Percentiles rank a stretch among this genome's conserved stretches.
Evolutionary conservation across 2,329 filamentous ascomycete species (phyloP).

Genomic region (Trichoderma citrinoviride): DNA sequence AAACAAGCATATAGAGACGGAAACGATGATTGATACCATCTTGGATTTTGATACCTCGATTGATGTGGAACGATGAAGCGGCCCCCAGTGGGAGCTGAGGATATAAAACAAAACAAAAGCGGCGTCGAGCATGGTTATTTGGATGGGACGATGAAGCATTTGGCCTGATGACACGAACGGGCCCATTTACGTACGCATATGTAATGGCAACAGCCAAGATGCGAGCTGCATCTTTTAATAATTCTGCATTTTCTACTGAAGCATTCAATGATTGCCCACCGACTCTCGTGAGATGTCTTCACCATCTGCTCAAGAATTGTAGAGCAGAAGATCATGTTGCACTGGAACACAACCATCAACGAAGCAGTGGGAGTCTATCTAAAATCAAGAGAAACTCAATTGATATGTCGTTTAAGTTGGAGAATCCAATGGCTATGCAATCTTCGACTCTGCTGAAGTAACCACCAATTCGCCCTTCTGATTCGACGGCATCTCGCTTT

Average conservation of each 20-base stretch:
- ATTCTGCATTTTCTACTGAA: neutral
- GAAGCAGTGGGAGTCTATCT: no score
- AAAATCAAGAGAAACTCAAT: no score
- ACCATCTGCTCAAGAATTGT: no score
- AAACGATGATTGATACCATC: neutral
- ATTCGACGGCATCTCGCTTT: neutral
- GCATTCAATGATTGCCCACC: neutral
- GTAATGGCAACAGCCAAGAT: constrained; percentile 15
- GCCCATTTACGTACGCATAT: constrained; percentile 12
- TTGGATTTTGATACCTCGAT: constrained; percentile 16
- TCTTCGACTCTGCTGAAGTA: neutral
- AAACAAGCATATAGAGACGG: neutral
- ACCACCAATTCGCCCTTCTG: neutral
- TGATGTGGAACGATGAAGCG: constrained; percentile 4
- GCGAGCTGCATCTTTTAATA: constrained; percentile 3
- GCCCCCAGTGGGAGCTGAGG: neutral
- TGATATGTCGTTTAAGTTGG: no score
- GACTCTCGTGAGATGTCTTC: neutral
- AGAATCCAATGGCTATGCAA: no score
- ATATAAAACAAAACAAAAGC: constrained; percentile 8
- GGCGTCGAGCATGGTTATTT: constrained; percentile 12
- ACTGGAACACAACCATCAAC: no score
- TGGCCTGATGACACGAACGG: neutral
- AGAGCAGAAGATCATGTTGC: no score
- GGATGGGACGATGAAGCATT: neutral